A percentile compares a stretch with the other conserved stretches of the same genome.
Evolutionary conservation across 2,329 filamentous ascomycete genomes (phyloP).

Genomic region (Alternaria burnsii): DNA sequence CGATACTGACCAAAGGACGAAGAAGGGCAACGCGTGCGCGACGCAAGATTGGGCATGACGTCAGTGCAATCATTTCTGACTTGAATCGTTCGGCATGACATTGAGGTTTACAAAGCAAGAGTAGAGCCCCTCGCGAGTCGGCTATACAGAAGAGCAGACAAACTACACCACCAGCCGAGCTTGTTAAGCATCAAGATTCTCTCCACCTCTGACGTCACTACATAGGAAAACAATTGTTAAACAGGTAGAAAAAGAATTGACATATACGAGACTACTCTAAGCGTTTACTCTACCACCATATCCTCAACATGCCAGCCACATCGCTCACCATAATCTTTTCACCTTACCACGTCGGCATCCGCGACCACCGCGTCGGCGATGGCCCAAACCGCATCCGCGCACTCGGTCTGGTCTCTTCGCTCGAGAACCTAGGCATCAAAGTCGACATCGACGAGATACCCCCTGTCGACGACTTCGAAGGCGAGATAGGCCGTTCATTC

Average conservation of each 20-base stretch:
- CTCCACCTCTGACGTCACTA: background rate
- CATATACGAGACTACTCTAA: background rate
- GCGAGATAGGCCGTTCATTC: background rate
- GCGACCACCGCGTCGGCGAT: slow-evolving; percentile 50
- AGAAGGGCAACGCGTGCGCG: background rate
- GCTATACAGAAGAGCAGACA: background rate
- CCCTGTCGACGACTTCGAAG: background rate
- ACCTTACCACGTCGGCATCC: slow-evolving; percentile 54
- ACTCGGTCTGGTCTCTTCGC: slow-evolving; percentile 37
- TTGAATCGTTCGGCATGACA: background rate
- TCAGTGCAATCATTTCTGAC: slow-evolving; percentile 6
- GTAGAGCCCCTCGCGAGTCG: background rate
- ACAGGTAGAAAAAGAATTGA: background rate
- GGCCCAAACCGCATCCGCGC: slow-evolving; percentile 46
- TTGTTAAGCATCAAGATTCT: background rate
- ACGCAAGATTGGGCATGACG: slow-evolving; percentile 11
- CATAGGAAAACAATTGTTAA: background rate
- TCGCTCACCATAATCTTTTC: slow-evolving; percentile 26
- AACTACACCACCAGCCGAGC: background rate
- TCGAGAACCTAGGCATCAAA: slow-evolving; percentile 30
- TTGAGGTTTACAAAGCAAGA: background rate
- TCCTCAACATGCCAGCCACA: background rate
- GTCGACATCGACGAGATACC: background rate
- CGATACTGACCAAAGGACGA: no score
- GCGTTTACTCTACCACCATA: background rate